Conservation (phyloP, 2,329 filamentous ascomycete species). For the Pseudophaeomoniella oleicola region DNA sequence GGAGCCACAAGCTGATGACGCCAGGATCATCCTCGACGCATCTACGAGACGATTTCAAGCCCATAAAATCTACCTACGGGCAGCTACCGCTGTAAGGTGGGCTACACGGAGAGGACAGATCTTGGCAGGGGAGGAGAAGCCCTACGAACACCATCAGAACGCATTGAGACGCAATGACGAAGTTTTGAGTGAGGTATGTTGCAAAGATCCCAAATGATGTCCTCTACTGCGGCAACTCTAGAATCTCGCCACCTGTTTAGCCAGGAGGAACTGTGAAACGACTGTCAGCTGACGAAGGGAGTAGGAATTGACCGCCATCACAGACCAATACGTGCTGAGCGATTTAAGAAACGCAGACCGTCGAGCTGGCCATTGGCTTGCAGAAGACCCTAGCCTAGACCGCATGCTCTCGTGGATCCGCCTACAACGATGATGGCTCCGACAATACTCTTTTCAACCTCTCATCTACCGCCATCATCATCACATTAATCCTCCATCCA, state of each 20-base stretch:
- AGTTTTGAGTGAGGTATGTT: slow-evolving; percentile 33
- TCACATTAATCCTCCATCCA: not conserved
- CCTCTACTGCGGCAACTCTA: too few species aligned
- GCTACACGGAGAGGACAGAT: slow-evolving; percentile 36
- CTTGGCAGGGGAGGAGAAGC: slow-evolving; percentile 35
- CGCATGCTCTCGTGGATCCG: slow-evolving; percentile 32
- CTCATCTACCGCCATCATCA: not conserved
- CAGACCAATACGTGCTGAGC: slow-evolving; percentile 40
- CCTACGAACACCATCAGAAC: slow-evolving; percentile 30
- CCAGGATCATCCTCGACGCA: slow-evolving; percentile 45
- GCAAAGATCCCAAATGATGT: too few species aligned
- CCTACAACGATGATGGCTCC: slow-evolving; percentile 16
- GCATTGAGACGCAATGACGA: slow-evolving; percentile 34
- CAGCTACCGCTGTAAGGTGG: slow-evolving; percentile 45
- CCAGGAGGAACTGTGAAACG: too few species aligned
- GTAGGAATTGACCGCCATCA: slow-evolving; percentile 43
- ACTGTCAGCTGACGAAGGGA: too few species aligned
- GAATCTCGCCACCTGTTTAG: not conserved
- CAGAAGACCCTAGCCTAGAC: slow-evolving; percentile 43
- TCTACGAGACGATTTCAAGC: slow-evolving; percentile 46
- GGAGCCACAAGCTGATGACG: not conserved
- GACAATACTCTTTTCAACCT: slow-evolving; percentile 2
- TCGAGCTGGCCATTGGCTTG: slow-evolving; percentile 45
- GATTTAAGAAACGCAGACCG: slow-evolving; percentile 40
- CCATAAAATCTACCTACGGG: slow-evolving; percentile 45